Evolutionary conservation across 129 eudicot genomes (phyloP), one percentile per base, ranked within the genome.

Genomic region (Lonicera japonica): DNA sequence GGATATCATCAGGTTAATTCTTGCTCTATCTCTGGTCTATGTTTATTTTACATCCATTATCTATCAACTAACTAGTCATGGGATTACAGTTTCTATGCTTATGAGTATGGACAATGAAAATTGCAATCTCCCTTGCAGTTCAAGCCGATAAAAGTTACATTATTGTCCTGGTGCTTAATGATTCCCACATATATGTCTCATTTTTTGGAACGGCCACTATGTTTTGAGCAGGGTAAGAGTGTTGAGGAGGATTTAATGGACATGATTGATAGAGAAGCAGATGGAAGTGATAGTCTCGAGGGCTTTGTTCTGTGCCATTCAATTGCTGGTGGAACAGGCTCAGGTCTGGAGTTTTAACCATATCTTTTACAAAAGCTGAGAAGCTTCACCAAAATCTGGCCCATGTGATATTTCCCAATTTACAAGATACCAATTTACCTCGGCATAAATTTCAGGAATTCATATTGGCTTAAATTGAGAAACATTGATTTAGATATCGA

Each of bases 211-310:
- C 8, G 8, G 8, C 50, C 50, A 43, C 65, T 53, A 23, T 20
- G 21, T 22, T 61, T 65, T 60, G 50, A 54, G 61, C 80, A 92
- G 96, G 99, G 99, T 18, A 85, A 94, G 79, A 78, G 67, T 76
- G 88, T 88, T 58, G 96, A 94, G 78, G 99, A 94, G 83, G 96
- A 94, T 67, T 52, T 94, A 56, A 88, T 94, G 96, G 99, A 94
- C 70, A 94, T 88, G 99, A 94, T 94, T 70, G 99, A 94, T 69
- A 79, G 99, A 83, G 99, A 94, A 71, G 99, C 99, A 50, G 96
- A 94, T 83, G 99, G 99, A 74, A 94, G 99, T 79, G 99, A 94
- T 73, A 88, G 96, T 75, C 96, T 94, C 58, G 99, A 94, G 77
- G 96, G 99, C 24, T 94, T 94, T 66, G 99, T 94, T 79, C 75